phyloP scores from a whole-genome alignment of 805 yeast genomes.

The Priceomyces castillae region DNA sequence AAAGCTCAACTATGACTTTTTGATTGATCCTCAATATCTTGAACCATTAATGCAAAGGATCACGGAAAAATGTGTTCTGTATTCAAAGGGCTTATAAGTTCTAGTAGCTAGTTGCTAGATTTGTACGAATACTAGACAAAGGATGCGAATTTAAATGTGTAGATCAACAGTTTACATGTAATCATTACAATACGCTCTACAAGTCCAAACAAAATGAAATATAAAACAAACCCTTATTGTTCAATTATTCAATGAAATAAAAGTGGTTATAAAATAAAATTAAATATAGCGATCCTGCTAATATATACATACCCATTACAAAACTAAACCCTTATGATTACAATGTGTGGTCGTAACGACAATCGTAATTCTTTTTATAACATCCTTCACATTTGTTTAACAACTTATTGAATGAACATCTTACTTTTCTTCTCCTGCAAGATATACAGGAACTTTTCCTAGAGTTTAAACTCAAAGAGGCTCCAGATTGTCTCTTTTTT shows the following conservation, averaged over 20 bases:
- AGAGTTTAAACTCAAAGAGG: slow-evolving; percentile 6
- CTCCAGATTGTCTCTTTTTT: slow-evolving; percentile 1
- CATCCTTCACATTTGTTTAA: slow-evolving; percentile 40
- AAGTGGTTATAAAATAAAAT: neutral
- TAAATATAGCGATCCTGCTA: neutral
- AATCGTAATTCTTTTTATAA: slow-evolving; percentile 32
- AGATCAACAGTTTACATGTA: too few species aligned
- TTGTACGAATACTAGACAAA: too few species aligned
- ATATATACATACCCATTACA: neutral
- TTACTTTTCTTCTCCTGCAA: slow-evolving; percentile 44
- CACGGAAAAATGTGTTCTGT: slow-evolving; percentile 24
- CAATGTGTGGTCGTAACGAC: slow-evolving; percentile 26
- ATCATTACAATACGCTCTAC: too few species aligned
- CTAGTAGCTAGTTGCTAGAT: too few species aligned
- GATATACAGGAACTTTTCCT: slow-evolving; percentile 39
- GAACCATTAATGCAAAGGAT: slow-evolving; percentile 31
- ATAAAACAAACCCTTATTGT: too few species aligned
- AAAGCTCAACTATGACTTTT: slow-evolving; percentile 40
- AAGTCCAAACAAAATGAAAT: too few species aligned
- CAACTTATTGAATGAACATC: slow-evolving; percentile 34
- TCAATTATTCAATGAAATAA: too few species aligned
- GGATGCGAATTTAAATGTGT: too few species aligned
- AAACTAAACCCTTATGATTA: neutral
- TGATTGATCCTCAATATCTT: slow-evolving; percentile 24
- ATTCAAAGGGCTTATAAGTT: slow-evolving; percentile 5